Percentiles rank a stretch among this genome's conserved stretches.
phyloP scores from a whole-genome alignment of 495 filamentous ascomycete genomes.

The Penicillium canariense region DNA sequence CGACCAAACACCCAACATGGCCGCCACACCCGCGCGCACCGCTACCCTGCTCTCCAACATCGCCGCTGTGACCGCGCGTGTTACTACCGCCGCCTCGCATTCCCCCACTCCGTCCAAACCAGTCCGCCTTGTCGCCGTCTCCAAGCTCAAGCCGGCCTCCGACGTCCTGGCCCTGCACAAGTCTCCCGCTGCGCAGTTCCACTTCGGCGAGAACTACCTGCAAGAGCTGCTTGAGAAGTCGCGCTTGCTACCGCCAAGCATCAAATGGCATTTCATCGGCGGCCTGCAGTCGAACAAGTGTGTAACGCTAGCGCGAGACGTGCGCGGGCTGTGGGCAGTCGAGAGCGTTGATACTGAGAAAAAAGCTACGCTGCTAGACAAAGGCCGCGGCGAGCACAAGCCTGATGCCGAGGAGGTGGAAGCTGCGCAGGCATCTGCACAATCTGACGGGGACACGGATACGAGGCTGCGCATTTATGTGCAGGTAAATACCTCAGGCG shows the following conservation, averaged over 20 bases:
- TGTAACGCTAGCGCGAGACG: conserved; percentile 73
- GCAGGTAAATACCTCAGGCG: conserved; percentile 93
- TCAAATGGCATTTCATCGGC: conserved; percentile 96
- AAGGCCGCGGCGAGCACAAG: conserved; percentile 60
- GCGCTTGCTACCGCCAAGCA: conserved; percentile 68
- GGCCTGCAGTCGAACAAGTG: conserved; percentile 90
- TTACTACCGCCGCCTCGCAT: conserved; percentile 29
- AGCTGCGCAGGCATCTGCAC: background rate
- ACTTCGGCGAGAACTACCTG: conserved; percentile 97
- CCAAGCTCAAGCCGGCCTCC: conserved; percentile 86
- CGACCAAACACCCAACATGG: conserved; percentile 26
- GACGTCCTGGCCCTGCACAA: conserved; percentile 84
- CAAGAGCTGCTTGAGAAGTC: conserved; percentile 91
- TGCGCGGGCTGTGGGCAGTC: conserved; percentile 90
- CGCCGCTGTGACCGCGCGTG: conserved; percentile 31
- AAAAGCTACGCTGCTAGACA: conserved; percentile 79
- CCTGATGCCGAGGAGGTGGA: conserved; percentile 12
- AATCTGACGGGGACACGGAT: conserved; percentile 3
- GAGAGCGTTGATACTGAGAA: conserved; percentile 84
- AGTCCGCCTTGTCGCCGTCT: conserved; percentile 84
- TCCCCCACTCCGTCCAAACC: conserved; percentile 23
- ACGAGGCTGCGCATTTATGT: conserved; percentile 68
- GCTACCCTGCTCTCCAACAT: conserved; percentile 41
- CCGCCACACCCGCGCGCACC: conserved; percentile 38
- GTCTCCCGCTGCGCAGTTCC: conserved; percentile 55